Base-by-base conservation (phyloP, 352 stramenopile genomes). In the Phytophthora niederhauseri region DNA sequence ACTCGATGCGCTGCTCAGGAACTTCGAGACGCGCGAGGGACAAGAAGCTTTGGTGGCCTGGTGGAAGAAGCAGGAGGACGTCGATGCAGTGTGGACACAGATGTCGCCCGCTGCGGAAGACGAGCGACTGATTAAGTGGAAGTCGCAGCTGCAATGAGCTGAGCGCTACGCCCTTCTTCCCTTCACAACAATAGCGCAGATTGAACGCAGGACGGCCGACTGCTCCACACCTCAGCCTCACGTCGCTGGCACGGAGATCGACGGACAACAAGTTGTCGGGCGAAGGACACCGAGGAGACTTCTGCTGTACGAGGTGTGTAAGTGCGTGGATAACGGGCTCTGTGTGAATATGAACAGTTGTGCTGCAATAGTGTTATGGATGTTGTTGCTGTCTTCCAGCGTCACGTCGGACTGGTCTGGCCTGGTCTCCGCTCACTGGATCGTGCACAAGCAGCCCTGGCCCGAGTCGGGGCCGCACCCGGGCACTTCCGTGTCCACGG, bases 401-500 rank as follows among this genome's bases (percentile, higher is more conserved):
- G 57, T 64, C 24, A 34, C 48, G 20, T 41, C 15, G 20, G 34
- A 36, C 55, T 38, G 36, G 46, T 30, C 46, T 48, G 19, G 31
- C n/a, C 54, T 38, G 36, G 46, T 30, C 46, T 48, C 24, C 22
- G 19, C 45, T 81, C 69, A 91, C 75, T 93, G 85, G 70, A 80
- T 73, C 28, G 77, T 65, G 60, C 80, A 90, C 31, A 73, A 45
- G 11, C 76, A 86, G 34, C 66, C 61, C 53, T 77, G 76, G 14
- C 48, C 43, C 17, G 82, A 78, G 54, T 94, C 77, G 2, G 89
- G 87, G 11, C 83, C 82, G 68, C 89, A 96, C 15, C 89, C 85
- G 2, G 89, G 89, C 34, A 96, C 89, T 61, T 96, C 87, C 1
- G 89, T 96, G 62, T 96, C 89, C n/a, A 96, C 89, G 0, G 87